Evolutionary conservation across 768 basidiomycete species (phyloP).

Genomic region (Russula emetica): DNA sequence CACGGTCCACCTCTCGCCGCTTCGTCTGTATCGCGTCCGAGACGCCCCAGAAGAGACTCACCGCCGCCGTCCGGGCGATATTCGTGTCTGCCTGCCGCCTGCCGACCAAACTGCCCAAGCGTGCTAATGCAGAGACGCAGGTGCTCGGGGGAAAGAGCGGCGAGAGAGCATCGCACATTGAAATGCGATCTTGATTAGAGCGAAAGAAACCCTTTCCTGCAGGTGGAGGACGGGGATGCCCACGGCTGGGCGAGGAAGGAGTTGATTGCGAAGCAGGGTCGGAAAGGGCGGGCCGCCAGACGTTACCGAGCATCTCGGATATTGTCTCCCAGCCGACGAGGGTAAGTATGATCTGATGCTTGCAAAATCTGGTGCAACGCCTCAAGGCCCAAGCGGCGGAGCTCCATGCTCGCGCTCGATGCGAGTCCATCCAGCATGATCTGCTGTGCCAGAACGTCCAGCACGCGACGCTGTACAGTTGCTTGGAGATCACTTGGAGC

Average conservation of each 20-base stretch:
- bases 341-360: constrained; percentile 88
- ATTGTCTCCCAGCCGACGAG: constrained; percentile 91
- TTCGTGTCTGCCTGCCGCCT: constrained; percentile 92
- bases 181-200: constrained; percentile 88
- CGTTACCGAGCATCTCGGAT: constrained; percentile 86
- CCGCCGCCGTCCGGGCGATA: constrained; percentile 87
- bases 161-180: constrained; percentile 94
- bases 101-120: constrained; percentile 85
- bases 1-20: constrained; percentile 59
- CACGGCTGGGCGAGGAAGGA: constrained; percentile 32
- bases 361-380: constrained; percentile 88
- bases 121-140: constrained; percentile 87
- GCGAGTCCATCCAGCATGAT: constrained; percentile 46
- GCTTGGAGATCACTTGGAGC: constrained; percentile 56
- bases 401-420: constrained; percentile 57
- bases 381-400: constrained; percentile 84
- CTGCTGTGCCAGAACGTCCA: constrained; percentile 79
- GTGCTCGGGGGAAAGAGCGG: constrained; percentile 72
- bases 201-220: constrained; percentile 64
- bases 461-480: constrained; percentile 72
- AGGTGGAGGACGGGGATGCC: constrained; percentile 28
- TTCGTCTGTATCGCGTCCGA: constrained; percentile 92
- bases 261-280: constrained; percentile 39
- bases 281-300: constrained; percentile 59
- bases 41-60: constrained; percentile 88